Evolutionary conservation across 1,139 yeast genomes (phyloP).

Genomic region (Diutina scorzettiae): DNA sequence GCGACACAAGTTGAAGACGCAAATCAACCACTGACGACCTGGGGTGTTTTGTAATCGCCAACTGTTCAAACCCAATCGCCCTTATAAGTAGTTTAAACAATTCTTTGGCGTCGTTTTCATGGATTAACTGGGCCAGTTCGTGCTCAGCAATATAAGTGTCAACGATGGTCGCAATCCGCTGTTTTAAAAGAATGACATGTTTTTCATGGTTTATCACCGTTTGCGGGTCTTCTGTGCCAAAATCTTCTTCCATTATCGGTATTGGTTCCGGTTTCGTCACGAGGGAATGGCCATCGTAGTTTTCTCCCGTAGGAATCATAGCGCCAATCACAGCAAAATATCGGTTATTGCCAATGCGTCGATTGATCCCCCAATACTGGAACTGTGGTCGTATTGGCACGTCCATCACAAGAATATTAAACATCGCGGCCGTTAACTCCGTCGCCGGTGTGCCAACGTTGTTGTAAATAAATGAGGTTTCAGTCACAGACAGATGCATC

Average conservation of each 20-base stretch:
- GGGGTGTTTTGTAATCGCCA: constrained; percentile 32
- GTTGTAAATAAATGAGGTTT: constrained; percentile 17
- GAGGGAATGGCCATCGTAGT: constrained; percentile 16
- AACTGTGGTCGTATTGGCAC: constrained; percentile 29
- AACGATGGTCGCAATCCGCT: constrained; percentile 31
- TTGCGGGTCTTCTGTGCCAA: constrained; percentile 6
- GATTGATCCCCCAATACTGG: constrained; percentile 39
- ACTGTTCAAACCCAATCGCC: constrained; percentile 42
- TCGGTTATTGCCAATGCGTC: constrained; percentile 39
- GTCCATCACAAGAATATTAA: constrained; percentile 28
- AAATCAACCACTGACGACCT: constrained; percentile 28
- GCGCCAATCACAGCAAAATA: constrained; percentile 24
- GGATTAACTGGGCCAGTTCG: constrained; percentile 19
- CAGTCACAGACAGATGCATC: constrained; percentile 25
- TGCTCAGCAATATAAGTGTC: constrained; percentile 27
- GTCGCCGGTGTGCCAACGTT: constrained; percentile 10
- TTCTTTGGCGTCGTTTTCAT: constrained; percentile 14
- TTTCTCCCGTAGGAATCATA: constrained; percentile 18
- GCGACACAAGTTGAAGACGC: constrained; percentile 32
- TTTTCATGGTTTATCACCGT: constrained; percentile 24
- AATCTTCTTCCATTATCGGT: constrained; percentile 8
- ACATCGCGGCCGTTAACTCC: constrained; percentile 21
- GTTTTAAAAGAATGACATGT: constrained; percentile 27
- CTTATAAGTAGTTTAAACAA: constrained; percentile 32
- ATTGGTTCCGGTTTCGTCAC: constrained; percentile 24